Evolutionary conservation across 2,329 filamentous ascomycete species (phyloP), one percentile per base, ranked within the genome.

Genomic region (Macrophomina phaseolina): DNA sequence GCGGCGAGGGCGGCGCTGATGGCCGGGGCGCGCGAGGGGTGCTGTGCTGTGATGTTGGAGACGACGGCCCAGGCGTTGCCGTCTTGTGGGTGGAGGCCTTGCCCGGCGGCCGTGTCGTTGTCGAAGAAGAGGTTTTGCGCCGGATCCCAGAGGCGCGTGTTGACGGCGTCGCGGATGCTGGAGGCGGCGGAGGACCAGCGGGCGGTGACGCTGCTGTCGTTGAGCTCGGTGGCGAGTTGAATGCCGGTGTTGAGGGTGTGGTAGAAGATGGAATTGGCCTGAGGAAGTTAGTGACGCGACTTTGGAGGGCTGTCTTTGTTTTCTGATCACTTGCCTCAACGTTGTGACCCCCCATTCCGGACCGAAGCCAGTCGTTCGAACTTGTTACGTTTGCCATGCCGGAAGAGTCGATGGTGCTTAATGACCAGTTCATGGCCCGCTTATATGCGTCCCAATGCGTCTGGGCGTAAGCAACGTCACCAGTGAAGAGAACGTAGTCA

Each of bases 31-130:
- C 75, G 77, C 5, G 45, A 48, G 6, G 69, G 90, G 87, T 0
- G 88, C 87, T 0, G 88, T 87, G 68, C 76, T 71, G 0, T 80
- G 71, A 2, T 69, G 6, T n/a, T n/a, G 40, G 30, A 46, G 9
- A 32, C 8, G 42, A 62, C 71, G 3, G 77, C 79, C 79, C 77
- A 81, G 12, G 73, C 72, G 66, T 82, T 82, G 28, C 79, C 80
- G 68, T 82, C 80, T 71, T 82, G 80, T 0, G 81, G 81, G 46
- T 85, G 79, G 3, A 90, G 77, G 30, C 8, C 9, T 2, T n/a
- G 11, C 5, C 42, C 51, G 1, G 80, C 80, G 2, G 81, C 82
- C 8, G 76, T 78, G 11, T 75, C 73, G 65, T 79, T 80, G 68
- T 81, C 78, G 52, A 71, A 73, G 72, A 78, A 81, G 8, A 76